These are phyloP conservation scores for Calonectria naviculata DNA, from an alignment of 2,329 filamentous ascomycete genomes.

Conservation along the genomic window DNA sequence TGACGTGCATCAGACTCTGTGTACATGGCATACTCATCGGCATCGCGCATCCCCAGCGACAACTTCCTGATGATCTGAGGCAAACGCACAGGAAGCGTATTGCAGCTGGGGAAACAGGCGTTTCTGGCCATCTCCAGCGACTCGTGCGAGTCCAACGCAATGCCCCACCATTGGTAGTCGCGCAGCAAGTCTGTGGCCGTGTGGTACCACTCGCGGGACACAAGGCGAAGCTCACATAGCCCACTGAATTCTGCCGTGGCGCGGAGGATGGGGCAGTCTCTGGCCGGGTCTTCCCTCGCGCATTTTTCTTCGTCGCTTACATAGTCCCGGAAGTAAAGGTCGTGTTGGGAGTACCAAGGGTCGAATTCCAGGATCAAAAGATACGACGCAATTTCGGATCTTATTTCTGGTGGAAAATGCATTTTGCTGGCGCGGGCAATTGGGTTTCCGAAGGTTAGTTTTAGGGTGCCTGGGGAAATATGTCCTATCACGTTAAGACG, in stretches of 20 bases:
- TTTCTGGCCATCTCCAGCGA: neutral
- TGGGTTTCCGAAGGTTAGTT: neutral
- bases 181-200: neutral
- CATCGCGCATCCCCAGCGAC: neutral
- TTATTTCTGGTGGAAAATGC: neutral
- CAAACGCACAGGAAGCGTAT: neutral
- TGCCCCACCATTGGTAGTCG: neutral
- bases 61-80: neutral
- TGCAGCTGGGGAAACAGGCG: neutral
- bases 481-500: no score
- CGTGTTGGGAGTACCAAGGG: neutral
- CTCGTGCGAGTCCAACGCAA: neutral
- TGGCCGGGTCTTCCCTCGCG: neutral
- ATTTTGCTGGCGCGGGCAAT: neutral
- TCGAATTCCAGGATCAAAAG: neutral
- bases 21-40: no score
- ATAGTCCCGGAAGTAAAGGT: no score
- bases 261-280: neutral
- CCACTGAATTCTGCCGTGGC: no score
- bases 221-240: neutral
- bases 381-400: neutral
- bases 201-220: neutral
- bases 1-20: neutral
- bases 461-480: neutral
- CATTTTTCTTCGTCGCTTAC: no score